Evolutionary conservation across 2,329 filamentous ascomycete genomes (phyloP).

Genomic region (Dendryphion nanum): DNA sequence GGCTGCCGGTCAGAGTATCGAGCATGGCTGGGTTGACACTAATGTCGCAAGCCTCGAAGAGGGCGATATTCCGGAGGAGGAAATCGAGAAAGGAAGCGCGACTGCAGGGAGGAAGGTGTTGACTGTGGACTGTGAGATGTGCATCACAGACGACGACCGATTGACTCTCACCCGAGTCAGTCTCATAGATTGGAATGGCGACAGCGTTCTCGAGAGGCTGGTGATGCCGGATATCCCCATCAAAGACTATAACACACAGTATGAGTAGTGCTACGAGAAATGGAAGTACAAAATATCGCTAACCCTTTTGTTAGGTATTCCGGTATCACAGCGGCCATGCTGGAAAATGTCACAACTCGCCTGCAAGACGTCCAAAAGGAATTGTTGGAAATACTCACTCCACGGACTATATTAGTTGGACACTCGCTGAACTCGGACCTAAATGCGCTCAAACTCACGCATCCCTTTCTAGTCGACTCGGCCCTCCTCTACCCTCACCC

Average conservation of each 20-base stretch:
- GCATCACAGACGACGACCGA: slow-evolving; percentile 75
- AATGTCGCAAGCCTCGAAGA: slow-evolving; percentile 65
- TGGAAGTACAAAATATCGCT: neutral
- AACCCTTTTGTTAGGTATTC: slow-evolving; percentile 58
- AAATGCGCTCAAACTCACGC: slow-evolving; percentile 78
- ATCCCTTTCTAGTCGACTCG: slow-evolving; percentile 93
- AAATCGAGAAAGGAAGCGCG: slow-evolving; percentile 77
- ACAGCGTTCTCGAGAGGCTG: slow-evolving; percentile 79
- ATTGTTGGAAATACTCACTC: slow-evolving; percentile 69
- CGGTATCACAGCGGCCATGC: slow-evolving; percentile 84
- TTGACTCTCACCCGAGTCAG: slow-evolving; percentile 88
- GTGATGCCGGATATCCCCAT: slow-evolving; percentile 90
- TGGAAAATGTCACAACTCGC: slow-evolving; percentile 79
- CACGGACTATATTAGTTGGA: slow-evolving; percentile 71
- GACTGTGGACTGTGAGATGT: slow-evolving; percentile 97
- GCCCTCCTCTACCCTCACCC: slow-evolving; percentile 87
- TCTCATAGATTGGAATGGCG: slow-evolving; percentile 80
- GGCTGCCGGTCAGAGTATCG: slow-evolving; percentile 46
- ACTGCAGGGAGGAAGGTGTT: slow-evolving; percentile 78
- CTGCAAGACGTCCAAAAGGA: slow-evolving; percentile 78
- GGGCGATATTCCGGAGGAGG: slow-evolving; percentile 63
- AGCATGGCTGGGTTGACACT: slow-evolving; percentile 81
- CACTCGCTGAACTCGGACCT: slow-evolving; percentile 84
- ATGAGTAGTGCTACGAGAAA: slow-evolving; percentile 8
- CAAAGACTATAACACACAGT: slow-evolving; percentile 82